phyloP scores from a whole-genome alignment of 1,284 basidiomycete genomes.

The Melampsora occidentalis region DNA sequence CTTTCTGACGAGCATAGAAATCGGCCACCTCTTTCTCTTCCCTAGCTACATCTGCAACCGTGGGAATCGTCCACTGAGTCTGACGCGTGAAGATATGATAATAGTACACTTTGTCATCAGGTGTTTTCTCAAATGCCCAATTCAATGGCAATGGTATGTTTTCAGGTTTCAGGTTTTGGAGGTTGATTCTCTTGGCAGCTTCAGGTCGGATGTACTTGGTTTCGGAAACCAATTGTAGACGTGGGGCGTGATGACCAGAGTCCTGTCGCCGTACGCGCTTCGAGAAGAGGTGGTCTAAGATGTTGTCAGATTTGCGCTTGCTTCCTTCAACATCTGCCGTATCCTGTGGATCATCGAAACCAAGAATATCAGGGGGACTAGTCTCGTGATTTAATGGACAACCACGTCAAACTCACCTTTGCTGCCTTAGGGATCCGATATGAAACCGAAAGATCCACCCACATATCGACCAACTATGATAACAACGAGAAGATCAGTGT shows the following conservation, averaged over 20 bases:
- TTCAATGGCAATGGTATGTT: conserved; percentile 44
- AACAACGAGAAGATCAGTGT: conserved; percentile 11
- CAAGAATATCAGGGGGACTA: conserved; percentile 12
- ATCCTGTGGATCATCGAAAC: conserved; percentile 8
- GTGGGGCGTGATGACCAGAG: conserved; percentile 42
- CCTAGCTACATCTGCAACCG: conserved; percentile 3
- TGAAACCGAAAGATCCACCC: conserved; percentile 70
- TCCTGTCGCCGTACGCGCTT: conserved; percentile 23
- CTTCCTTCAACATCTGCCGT: conserved; percentile 49
- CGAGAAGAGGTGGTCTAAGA: conserved; percentile 28
- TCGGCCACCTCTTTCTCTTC: conserved; percentile 7
- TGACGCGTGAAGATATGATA: conserved; percentile 40
- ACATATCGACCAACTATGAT: conserved; percentile 66
- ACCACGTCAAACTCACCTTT: conserved; percentile 55
- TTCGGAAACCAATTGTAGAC: conserved; percentile 44
- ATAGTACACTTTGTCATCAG: conserved; percentile 39
- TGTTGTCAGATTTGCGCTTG: conserved; percentile 31
- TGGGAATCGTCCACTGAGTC: conserved; percentile 44
- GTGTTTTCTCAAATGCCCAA: conserved; percentile 23
- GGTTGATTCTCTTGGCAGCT: conserved; percentile 41
- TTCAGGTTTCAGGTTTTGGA: conserved; percentile 38
- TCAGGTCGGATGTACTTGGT: conserved; percentile 45
- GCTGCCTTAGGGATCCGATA: conserved; percentile 81
- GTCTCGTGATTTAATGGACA: conserved; percentile 10
- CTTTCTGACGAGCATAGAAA: conserved; percentile 27